A percentile compares a stretch with the other conserved stretches of the same genome.
Evolutionary conservation across 2,329 filamentous ascomycete species (phyloP).

Genomic region (Stemphylium vesicarium): DNA sequence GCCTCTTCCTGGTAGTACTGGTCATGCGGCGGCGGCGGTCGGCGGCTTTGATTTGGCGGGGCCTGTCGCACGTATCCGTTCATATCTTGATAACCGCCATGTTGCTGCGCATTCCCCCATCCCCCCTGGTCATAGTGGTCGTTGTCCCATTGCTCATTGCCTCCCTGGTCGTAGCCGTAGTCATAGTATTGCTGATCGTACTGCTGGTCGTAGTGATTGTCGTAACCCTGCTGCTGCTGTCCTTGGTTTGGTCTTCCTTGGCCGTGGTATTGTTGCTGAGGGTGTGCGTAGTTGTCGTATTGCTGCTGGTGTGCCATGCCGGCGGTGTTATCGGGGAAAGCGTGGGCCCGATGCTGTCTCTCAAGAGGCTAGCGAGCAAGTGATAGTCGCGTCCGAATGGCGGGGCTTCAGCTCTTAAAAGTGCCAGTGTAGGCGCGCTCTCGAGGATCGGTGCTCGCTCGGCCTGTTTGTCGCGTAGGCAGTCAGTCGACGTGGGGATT

Average conservation of each 20-base stretch:
- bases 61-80: slow-evolving; percentile 29
- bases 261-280: slow-evolving; percentile 44
- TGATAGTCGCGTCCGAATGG: slow-evolving; percentile 30
- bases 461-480: slow-evolving; percentile 16
- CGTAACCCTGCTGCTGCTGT: slow-evolving; percentile 37
- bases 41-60: slow-evolving; percentile 20
- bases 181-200: slow-evolving; percentile 43
- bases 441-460: slow-evolving; percentile 14
- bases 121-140: slow-evolving; percentile 42
- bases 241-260: slow-evolving; percentile 21
- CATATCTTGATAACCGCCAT: slow-evolving; percentile 32
- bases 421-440: slow-evolving; percentile 5
- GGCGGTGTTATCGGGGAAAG: slow-evolving; percentile 24
- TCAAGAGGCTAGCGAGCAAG: slow-evolving; percentile 28
- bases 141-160: slow-evolving; percentile 44
- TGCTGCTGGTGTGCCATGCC: slow-evolving; percentile 52
- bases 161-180: slow-evolving; percentile 43
- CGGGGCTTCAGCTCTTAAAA: slow-evolving; percentile 22
- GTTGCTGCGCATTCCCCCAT: slow-evolving; percentile 36
- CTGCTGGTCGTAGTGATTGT: slow-evolving; percentile 37
- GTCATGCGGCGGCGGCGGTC: slow-evolving; percentile 25
- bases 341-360: slow-evolving; percentile 23
- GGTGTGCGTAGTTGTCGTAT: slow-evolving; percentile 43
- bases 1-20: slow-evolving; percentile 37
- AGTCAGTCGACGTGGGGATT: slow-evolving; percentile 12